Percentiles rank a stretch among this genome's conserved stretches.
Conservation (phyloP, 1,139 yeast genomes). For the Kodamaea plutei region DNA sequence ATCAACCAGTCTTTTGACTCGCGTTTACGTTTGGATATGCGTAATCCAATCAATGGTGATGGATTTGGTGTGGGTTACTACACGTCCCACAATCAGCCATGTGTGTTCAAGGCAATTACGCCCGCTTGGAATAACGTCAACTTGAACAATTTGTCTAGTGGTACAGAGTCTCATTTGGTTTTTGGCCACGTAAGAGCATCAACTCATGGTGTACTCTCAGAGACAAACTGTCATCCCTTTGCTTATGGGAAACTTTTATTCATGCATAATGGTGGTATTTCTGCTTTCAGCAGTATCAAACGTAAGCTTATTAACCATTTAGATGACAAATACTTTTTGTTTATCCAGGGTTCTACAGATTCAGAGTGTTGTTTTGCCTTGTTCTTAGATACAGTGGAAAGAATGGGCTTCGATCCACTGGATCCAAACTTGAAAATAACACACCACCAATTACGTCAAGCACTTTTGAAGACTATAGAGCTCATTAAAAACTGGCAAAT, state of each 20-base stretch:
- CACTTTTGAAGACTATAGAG: constrained; percentile 69
- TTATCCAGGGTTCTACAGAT: constrained; percentile 90
- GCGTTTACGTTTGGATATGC: constrained; percentile 77
- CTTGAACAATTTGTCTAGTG: constrained; percentile 76
- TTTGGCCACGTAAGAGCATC: constrained; percentile 97
- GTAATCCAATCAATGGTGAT: constrained; percentile 94
- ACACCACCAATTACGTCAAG: constrained; percentile 59
- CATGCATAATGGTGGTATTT: constrained; percentile 95
- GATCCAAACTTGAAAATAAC: constrained; percentile 32
- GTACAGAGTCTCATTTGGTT: constrained; percentile 77
- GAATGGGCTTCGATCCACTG: constrained; percentile 71
- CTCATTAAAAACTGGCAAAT: constrained; percentile 65
- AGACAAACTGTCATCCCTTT: constrained; percentile 95
- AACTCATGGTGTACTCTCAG: constrained; percentile 89
- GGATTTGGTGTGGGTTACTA: constrained; percentile 98
- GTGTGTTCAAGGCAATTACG: constrained; percentile 88
- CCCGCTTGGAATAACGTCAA: constrained; percentile 98
- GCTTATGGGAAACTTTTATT: constrained; percentile 83
- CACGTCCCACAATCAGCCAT: constrained; percentile 49
- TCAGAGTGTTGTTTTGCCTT: constrained; percentile 94
- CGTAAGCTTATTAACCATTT: constrained; percentile 66
- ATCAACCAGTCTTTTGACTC: constrained; percentile 95
- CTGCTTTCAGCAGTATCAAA: constrained; percentile 70
- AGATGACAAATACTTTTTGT: constrained; percentile 73
- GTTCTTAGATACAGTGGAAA: constrained; percentile 69